Conservation (phyloP, 2,329 filamentous ascomycete species). For the Pseudogymnoascus sp. region DNA sequence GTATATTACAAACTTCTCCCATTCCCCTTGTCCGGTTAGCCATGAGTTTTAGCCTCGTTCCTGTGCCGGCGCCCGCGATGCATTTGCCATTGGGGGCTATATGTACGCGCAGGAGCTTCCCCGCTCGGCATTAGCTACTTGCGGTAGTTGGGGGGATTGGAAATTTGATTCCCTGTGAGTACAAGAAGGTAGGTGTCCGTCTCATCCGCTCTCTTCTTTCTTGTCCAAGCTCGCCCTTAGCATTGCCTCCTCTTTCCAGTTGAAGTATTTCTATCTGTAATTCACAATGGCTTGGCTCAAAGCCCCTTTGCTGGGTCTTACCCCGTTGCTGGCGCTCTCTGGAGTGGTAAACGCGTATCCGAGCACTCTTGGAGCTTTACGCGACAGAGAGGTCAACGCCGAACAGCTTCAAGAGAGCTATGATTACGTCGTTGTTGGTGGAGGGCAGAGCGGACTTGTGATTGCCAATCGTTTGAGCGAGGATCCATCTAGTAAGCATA, state of each 20-base stretch:
- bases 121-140: background rate
- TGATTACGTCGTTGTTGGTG: slow-evolving; percentile 36
- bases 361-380: background rate
- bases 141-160: background rate
- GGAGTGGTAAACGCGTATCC: slow-evolving; percentile 1
- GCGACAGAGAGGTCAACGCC: background rate
- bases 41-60: background rate
- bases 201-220: background rate
- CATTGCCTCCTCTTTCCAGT: background rate
- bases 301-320: slow-evolving; percentile 3
- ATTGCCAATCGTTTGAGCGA: slow-evolving; percentile 36
- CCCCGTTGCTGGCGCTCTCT: background rate
- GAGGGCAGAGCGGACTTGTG: slow-evolving; percentile 37
- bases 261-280: background rate
- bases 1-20: slow-evolving; percentile 2
- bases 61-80: background rate
- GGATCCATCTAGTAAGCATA: slow-evolving; percentile 18
- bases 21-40: slow-evolving; percentile 1
- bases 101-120: background rate
- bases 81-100: background rate
- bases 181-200: background rate
- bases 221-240: background rate
- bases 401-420: slow-evolving; percentile 16
- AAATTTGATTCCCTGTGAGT: background rate
- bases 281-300: slow-evolving; percentile 7